A percentile compares a stretch with the other conserved stretches of the same genome.
Evolutionary conservation across 1,284 basidiomycete genomes (phyloP).

Genomic region (Ganoderma meredithae): DNA sequence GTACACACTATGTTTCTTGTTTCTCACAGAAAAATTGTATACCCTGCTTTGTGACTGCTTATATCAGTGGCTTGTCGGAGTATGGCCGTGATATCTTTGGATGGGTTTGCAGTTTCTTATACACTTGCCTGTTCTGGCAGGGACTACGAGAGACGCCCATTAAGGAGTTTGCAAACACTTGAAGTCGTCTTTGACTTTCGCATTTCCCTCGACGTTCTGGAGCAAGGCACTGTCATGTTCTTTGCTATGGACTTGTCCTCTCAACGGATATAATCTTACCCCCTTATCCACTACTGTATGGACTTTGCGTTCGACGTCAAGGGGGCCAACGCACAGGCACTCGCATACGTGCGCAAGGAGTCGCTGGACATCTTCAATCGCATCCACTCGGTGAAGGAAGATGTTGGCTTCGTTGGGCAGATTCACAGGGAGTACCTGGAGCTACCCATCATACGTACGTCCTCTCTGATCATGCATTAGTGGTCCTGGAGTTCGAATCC

Average conservation of each 20-base stretch:
- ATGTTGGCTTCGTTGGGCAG: slow-evolving; percentile 71
- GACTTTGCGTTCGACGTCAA: slow-evolving; percentile 16
- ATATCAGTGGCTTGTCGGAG: background rate
- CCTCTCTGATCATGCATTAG: background rate
- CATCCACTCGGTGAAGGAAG: slow-evolving; percentile 84
- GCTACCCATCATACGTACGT: slow-evolving; percentile 74
- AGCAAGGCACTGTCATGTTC: no score
- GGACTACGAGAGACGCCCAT: background rate
- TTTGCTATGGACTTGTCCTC: slow-evolving; percentile 13
- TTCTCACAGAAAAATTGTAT: background rate
- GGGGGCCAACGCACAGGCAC: slow-evolving; percentile 38
- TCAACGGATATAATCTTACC: slow-evolving; percentile 23
- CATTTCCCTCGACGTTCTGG: no score
- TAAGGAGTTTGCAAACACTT: background rate
- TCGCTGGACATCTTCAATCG: slow-evolving; percentile 85
- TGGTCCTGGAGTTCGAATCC: background rate
- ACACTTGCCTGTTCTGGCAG: background rate
- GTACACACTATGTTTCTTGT: background rate
- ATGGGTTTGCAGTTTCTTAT: background rate
- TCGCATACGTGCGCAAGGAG: slow-evolving; percentile 66
- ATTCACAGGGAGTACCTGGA: slow-evolving; percentile 64
- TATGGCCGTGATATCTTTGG: background rate
- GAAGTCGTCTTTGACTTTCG: no score
- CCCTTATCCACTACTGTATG: background rate
- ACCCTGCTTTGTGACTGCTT: background rate